Percentiles rank a stretch among this genome's conserved stretches.
Evolutionary conservation across 2,329 filamentous ascomycete genomes (phyloP).

Genomic region (Graphiopsis chlorocephala): DNA sequence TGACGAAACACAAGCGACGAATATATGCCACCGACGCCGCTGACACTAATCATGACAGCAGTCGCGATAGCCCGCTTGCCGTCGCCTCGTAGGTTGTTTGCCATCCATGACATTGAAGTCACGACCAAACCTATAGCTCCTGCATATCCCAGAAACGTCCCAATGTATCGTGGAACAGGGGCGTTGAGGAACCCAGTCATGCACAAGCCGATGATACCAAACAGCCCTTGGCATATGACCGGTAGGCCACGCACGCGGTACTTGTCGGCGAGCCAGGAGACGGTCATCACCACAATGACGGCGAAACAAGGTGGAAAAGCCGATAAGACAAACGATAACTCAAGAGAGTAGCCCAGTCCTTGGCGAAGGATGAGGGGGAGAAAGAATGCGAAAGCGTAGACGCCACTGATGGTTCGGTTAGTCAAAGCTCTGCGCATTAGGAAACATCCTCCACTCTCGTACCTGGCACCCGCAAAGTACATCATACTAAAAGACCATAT

Average conservation of each 20-base stretch:
- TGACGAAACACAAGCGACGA: constrained; percentile 20
- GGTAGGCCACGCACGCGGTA: constrained; percentile 64
- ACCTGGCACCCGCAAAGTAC: neutral
- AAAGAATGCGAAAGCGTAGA: constrained; percentile 76
- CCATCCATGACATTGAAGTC: constrained; percentile 70
- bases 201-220: constrained; percentile 43
- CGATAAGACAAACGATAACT: constrained; percentile 63
- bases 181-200: constrained; percentile 56
- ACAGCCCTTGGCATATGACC: constrained; percentile 68
- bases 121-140: constrained; percentile 75
- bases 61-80: constrained; percentile 20
- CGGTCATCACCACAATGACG: constrained; percentile 53
- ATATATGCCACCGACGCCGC: constrained; percentile 18
- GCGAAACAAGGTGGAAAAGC: constrained; percentile 69
- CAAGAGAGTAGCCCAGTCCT: constrained; percentile 59
- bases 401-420: constrained; percentile 35
- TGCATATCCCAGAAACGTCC: constrained; percentile 70
- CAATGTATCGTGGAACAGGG: constrained; percentile 64
- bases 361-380: constrained; percentile 67
- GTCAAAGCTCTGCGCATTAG: neutral
- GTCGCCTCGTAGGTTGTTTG: constrained; percentile 64
- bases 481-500: constrained; percentile 26
- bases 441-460: neutral
- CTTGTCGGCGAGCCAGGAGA: constrained; percentile 61
- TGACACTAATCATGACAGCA: constrained; percentile 18